Percentiles rank a stretch among this genome's conserved stretches.
These are phyloP conservation scores for Phytophthora sansomeana DNA, from an alignment of 352 stramenopile species.

Conservation along the genomic window DNA sequence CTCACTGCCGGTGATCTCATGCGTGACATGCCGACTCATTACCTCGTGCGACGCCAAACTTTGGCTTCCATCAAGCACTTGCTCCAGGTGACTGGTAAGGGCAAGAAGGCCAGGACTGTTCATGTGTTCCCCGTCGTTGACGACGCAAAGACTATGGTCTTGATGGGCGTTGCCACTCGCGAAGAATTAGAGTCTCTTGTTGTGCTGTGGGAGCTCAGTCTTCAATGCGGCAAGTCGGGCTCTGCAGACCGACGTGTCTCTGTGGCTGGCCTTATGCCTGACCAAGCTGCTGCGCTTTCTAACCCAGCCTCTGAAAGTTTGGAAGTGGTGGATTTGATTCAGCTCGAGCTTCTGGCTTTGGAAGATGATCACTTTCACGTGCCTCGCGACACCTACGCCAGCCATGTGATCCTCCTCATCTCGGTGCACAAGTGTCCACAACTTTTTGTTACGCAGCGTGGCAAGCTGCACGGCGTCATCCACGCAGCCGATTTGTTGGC, in stretches of 20 bases:
- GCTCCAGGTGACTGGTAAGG: conserved; percentile 38
- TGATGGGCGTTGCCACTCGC: conserved; percentile 65
- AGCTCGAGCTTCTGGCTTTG: conserved; percentile 63
- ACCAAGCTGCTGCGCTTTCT: conserved; percentile 46
- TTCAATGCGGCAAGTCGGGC: conserved; percentile 25
- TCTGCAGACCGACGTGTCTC: conserved; percentile 5
- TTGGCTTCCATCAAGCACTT: conserved; percentile 57
- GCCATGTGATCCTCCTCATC: conserved; percentile 81
- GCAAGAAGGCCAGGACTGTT: conserved; percentile 45
- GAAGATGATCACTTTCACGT: conserved; percentile 78
- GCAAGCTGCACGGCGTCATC: conserved; percentile 77
- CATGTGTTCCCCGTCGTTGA: conserved; percentile 76
- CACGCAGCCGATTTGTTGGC: conserved; percentile 74
- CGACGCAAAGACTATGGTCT: conserved; percentile 61
- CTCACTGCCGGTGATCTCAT: conserved; percentile 80
- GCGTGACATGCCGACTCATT: conserved; percentile 54
- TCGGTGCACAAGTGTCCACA: conserved; percentile 81
- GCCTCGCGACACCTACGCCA: conserved; percentile 70
- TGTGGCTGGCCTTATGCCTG: conserved; percentile 35
- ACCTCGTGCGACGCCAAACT: conserved; percentile 60
- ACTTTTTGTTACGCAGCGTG: conserved; percentile 77
- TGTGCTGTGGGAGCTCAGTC: conserved; percentile 63
- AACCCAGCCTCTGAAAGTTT: conserved; percentile 36
- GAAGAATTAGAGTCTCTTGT: conserved; percentile 73
- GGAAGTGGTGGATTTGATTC: conserved; percentile 62